Evolutionary conservation across 768 basidiomycete species (phyloP).

Genomic region (Galerina marginata): DNA sequence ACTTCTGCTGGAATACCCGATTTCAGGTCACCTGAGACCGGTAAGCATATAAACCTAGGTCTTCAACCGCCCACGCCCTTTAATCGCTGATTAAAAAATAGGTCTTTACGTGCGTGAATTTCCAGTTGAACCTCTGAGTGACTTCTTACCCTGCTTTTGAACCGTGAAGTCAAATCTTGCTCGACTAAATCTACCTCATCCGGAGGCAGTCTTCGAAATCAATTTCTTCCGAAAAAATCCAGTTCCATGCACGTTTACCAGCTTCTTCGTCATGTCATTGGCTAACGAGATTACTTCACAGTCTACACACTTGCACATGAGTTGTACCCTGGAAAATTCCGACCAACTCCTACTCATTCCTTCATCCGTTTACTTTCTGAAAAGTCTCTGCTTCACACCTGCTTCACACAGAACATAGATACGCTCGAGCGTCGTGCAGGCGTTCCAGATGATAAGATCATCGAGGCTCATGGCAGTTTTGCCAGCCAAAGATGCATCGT

Average conservation of each 20-base stretch:
- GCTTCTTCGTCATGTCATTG: background rate
- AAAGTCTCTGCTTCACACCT: constrained; percentile 70
- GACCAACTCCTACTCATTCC: constrained; percentile 89
- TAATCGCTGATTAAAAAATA: constrained; percentile 22
- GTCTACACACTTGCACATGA: constrained; percentile 94
- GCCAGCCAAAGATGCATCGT: constrained; percentile 84
- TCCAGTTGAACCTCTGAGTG: background rate
- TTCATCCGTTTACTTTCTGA: constrained; percentile 84
- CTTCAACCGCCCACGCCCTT: background rate
- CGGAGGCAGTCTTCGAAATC: constrained; percentile 96
- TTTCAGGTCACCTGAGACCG: constrained; percentile 86
- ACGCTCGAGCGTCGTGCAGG: constrained; percentile 88
- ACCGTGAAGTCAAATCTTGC: constrained; percentile 73
- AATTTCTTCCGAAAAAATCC: constrained; percentile 83
- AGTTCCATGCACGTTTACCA: constrained; percentile 64
- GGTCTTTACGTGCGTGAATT: constrained; percentile 56
- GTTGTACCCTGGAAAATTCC: constrained; percentile 88
- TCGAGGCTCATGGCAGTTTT: constrained; percentile 98
- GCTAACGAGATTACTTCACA: constrained; percentile 25
- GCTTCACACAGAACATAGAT: constrained; percentile 93
- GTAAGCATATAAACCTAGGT: constrained; percentile 40
- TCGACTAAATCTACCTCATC: constrained; percentile 81
- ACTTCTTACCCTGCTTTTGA: too few relatives aligned
- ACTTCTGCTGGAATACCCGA: constrained; percentile 89
- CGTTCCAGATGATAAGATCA: constrained; percentile 71